Conservation (phyloP, 192 early-diverging fungal species). For the Entomortierella beljakovae region DNA sequence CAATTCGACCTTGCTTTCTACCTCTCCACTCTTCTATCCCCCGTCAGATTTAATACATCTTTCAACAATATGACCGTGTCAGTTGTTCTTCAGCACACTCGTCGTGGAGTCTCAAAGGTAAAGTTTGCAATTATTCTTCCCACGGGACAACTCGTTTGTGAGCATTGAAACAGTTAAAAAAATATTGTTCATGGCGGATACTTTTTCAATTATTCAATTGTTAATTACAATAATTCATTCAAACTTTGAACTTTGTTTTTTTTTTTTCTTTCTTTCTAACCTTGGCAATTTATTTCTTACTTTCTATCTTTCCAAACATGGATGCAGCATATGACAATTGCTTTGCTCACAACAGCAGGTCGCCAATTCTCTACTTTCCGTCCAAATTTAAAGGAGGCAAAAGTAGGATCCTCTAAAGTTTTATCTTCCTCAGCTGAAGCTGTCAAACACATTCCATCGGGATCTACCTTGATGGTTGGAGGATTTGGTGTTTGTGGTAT, state of each 20-base stretch:
- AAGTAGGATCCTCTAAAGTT: conserved; percentile 59
- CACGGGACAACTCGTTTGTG: conserved; percentile 9
- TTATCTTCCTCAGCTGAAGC: conserved; percentile 69
- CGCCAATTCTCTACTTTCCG: conserved; percentile 49
- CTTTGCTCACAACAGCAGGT: conserved; percentile 30
- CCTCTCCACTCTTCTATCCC: neutral
- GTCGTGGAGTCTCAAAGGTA: conserved; percentile 45
- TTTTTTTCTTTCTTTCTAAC: neutral
- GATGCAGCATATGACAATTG: conserved; percentile 34
- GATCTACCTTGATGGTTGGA: conserved; percentile 73
- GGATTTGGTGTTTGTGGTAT: conserved; percentile 85
- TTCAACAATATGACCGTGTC: conserved; percentile 33
- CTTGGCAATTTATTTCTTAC: neutral
- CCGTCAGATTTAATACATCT: neutral
- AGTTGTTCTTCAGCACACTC: conserved; percentile 43
- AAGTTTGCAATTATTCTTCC: neutral
- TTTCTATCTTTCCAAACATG: neutral
- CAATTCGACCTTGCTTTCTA: too few relatives aligned
- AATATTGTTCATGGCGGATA: too few relatives aligned
- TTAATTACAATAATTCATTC: neutral
- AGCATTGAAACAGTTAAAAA: too few relatives aligned
- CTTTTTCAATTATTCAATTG: too few relatives aligned
- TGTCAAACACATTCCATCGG: conserved; percentile 67
- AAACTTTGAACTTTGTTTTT: neutral
- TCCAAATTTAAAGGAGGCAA: conserved; percentile 17